Base-by-base conservation (phyloP, 2,329 filamentous ascomycete species). In the Pestalotiopsis sp. region DNA sequence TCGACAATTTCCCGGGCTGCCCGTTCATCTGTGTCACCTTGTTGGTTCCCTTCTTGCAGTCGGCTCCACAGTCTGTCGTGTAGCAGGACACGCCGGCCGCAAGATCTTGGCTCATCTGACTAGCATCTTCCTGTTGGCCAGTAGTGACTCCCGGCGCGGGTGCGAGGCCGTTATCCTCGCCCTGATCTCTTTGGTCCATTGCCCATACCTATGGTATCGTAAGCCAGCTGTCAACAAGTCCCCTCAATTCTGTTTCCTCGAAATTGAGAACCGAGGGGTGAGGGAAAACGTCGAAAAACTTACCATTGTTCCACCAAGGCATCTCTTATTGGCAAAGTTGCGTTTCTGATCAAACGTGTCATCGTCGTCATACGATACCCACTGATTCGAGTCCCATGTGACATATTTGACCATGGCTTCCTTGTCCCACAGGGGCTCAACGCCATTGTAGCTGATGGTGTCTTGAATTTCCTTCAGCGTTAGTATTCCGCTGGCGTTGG, bases 311-410 rank as follows among this genome's bases (percentile, higher is more conserved):
- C 31, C 31, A 1, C 31, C 31, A 9, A 36, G 31, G 1, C 31
- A 36, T 36, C 31, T 36, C 31, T 36, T 36, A 9, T 79, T 79
- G 0, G 80, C 80, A 39, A 70, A 78, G 4, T 78, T 72, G 1
- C 73, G 73, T 70, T 72, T 83, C 82, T 81, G 81, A n/a, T 82
- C 81, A 74, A 86, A 86, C 2, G 64, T 57, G 6, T 56, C 49
- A 9, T 27, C 25, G 31, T 66, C 64, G 20, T 66, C 64, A 58
- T 72, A 80, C 1, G 74, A 73, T 1, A 80, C 45, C 79, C 78
- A 80, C 65, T 80, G 73, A 65, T 77, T 70, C 14, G 39, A 23
- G 66, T 72, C 72, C 72, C 72, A 80, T 2, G 69, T 70, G n/a
- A 75, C 66, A 4, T 69, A 68, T 65, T 78, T 78, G 7, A 77